A percentile compares a stretch with the other conserved stretches of the same genome.
Conservation (phyloP, 495 filamentous ascomycete species). For the Hyaloscypha finlandica region DNA sequence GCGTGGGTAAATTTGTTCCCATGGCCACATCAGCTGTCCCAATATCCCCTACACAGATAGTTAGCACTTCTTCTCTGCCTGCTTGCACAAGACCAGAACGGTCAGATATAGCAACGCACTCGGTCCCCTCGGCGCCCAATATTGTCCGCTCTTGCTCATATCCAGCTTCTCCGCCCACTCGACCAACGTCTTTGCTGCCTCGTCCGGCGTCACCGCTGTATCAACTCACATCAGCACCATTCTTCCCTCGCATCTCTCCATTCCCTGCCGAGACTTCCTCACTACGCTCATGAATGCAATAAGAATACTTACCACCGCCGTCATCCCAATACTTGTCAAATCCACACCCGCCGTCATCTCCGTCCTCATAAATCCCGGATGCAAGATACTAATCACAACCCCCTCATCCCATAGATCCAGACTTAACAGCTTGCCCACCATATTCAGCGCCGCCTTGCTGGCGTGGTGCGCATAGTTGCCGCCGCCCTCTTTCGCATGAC, state of each 20-base stretch:
- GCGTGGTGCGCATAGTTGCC: conserved; percentile 76
- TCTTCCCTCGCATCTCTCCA: neutral
- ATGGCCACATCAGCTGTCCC: conserved; percentile 67
- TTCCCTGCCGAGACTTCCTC: neutral
- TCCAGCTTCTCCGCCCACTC: conserved; percentile 64
- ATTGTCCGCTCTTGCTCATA: conserved; percentile 66
- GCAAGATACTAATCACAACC: conserved; percentile 65
- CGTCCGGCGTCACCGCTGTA: conserved; percentile 64
- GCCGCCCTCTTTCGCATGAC: conserved; percentile 67
- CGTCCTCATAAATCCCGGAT: conserved; percentile 78
- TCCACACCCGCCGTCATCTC: conserved; percentile 71
- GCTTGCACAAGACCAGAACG: no score
- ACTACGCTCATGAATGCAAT: no score
- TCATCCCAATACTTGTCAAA: conserved; percentile 72
- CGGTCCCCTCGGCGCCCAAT: conserved; percentile 70
- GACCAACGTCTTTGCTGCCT: conserved; percentile 63
- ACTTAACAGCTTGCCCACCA: conserved; percentile 71
- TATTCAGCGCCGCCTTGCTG: conserved; percentile 71
- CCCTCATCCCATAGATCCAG: conserved; percentile 65
- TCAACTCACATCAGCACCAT: neutral
- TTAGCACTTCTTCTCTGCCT: conserved; percentile 17
- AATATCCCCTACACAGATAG: conserved; percentile 54
- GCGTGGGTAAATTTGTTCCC: conserved; percentile 61
- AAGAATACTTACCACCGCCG: no score
- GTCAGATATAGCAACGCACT: conserved; percentile 44